Evolutionary conservation across 805 yeast species (phyloP), one percentile per base, ranked within the genome.

Genomic region (Lachancea sp.): DNA sequence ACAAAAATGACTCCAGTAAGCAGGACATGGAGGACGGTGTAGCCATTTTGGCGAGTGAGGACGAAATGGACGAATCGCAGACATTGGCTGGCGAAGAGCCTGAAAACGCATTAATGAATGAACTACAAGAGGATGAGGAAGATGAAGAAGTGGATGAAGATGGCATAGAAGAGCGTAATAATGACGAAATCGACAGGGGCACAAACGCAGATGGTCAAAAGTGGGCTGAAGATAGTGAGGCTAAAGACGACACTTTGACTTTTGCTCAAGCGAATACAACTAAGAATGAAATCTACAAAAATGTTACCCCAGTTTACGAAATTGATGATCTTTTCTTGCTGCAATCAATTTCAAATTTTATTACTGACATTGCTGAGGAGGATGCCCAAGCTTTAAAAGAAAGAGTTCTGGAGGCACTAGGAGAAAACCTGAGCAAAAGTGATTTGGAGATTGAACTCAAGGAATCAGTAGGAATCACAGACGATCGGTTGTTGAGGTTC

Each of bases 291-390:
- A 26, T n/a, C 7, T 17, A 32, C 7, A 45, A 49, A 4, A 32
- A 6, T 8, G 15, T 31, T 2, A 13, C 75, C 7, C 53, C 66
- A 10, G 65, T 76, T 2, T 55, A 62, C 5, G 68, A 69, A 3
- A 67, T 78, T 17, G 75, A 72, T 42, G 65, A 72, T 6, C 73
- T 66, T 46, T 85, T 79, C 75, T 62, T 85, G 2, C 77, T 77
- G 41, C 68, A 78, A 46, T 69, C 72, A 41, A 50, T 85, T 1
- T 59, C 77, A 0, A 42, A 62, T 1, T 53, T 55, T 3, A 57
- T 58, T 34, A 52, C 44, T 7, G 65, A 59, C 38, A 52, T 56
- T 20, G 78, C 78, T 52, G 60, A 73, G 49, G 69, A 58, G 57
- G 57, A 60, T 34, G 39, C 69, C 15, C 73, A 71, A 32, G 70